phyloP scores from a whole-genome alignment of 805 yeast genomes.

The Maudiozyma bulderi region DNA sequence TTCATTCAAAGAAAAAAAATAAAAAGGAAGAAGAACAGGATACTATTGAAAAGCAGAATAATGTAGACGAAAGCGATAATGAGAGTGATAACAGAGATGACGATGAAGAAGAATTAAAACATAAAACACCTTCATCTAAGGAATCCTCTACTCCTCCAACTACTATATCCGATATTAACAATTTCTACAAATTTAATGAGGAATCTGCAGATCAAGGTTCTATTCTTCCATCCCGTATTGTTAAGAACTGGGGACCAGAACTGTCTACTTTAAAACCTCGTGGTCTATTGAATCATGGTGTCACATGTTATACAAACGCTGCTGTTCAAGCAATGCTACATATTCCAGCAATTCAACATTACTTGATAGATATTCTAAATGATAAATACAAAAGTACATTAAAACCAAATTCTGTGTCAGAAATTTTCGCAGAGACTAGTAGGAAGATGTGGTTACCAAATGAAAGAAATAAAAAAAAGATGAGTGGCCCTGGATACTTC shows the following conservation, averaged over 20 bases:
- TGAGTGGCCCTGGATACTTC: slow-evolving; percentile 34
- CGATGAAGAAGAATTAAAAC: slow-evolving; percentile 26
- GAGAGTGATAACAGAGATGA: slow-evolving; percentile 22
- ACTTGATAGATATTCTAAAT: slow-evolving; percentile 53
- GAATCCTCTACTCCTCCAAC: slow-evolving; percentile 8
- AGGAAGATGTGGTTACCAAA: slow-evolving; percentile 60
- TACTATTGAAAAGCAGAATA: slow-evolving; percentile 13
- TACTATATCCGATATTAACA: slow-evolving; percentile 8
- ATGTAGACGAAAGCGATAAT: slow-evolving; percentile 26
- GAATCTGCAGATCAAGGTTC: slow-evolving; percentile 52
- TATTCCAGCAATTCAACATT: slow-evolving; percentile 83
- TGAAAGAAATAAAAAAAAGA: slow-evolving; percentile 27
- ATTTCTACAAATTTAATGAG: slow-evolving; percentile 55
- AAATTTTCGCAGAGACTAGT: slow-evolving; percentile 57
- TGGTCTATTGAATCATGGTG: slow-evolving; percentile 85
- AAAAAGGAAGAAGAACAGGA: slow-evolving; percentile 7
- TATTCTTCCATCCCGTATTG: slow-evolving; percentile 45
- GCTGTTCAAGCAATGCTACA: slow-evolving; percentile 88
- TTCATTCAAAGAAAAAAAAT: background rate
- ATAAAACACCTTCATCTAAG: slow-evolving; percentile 14
- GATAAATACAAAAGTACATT: slow-evolving; percentile 42
- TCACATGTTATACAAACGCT: slow-evolving; percentile 92
- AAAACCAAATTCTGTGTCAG: slow-evolving; percentile 50
- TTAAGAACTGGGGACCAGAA: slow-evolving; percentile 61
- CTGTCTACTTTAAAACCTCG: slow-evolving; percentile 37